phyloP scores from a whole-genome alignment of 192 early-diverging fungal species.

The Coemansia sp. region DNA sequence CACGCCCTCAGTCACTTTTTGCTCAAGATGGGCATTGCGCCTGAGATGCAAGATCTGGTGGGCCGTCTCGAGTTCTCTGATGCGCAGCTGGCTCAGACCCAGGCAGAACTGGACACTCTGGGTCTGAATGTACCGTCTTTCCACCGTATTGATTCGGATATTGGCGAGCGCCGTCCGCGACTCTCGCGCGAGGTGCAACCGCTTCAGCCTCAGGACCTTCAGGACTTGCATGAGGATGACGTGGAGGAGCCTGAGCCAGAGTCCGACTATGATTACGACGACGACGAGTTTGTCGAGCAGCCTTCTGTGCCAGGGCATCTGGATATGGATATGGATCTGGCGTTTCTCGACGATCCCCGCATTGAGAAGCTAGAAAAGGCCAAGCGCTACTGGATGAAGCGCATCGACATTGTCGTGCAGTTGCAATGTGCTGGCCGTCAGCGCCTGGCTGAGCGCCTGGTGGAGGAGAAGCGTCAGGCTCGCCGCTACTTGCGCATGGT shows the following conservation, averaged over 20 bases:
- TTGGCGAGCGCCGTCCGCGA: slow-evolving; percentile 42
- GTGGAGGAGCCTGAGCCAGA: slow-evolving; percentile 22
- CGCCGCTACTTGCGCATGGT: slow-evolving; percentile 60
- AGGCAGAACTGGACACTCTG: slow-evolving; percentile 78
- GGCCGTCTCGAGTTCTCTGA: slow-evolving; percentile 90
- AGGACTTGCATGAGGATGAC: slow-evolving; percentile 31
- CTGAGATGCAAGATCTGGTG: slow-evolving; percentile 89
- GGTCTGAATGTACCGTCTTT: slow-evolving; percentile 90
- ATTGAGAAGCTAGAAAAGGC: slow-evolving; percentile 49
- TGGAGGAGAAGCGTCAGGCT: slow-evolving; percentile 57
- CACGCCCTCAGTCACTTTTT: slow-evolving; percentile 96
- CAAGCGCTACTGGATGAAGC: slow-evolving; percentile 55
- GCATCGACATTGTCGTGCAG: slow-evolving; percentile 55
- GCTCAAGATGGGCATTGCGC: slow-evolving; percentile 78
- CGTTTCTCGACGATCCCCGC: slow-evolving; percentile 43
- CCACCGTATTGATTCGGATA: slow-evolving; percentile 70
- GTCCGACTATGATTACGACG: not conserved
- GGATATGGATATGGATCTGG: slow-evolving; percentile 24
- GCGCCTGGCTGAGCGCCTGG: slow-evolving; percentile 55
- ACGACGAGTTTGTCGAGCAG: slow-evolving; percentile 10
- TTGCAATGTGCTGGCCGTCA: slow-evolving; percentile 52
- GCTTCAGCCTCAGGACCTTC: slow-evolving; percentile 35
- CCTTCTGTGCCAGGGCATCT: not conserved
- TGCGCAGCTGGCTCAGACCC: slow-evolving; percentile 62
- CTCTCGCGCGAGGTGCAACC: slow-evolving; percentile 51